These are phyloP conservation scores for Phascolomyces articulosus DNA, from an alignment of 371 early-diverging fungal genomes.

Conservation along the genomic window DNA sequence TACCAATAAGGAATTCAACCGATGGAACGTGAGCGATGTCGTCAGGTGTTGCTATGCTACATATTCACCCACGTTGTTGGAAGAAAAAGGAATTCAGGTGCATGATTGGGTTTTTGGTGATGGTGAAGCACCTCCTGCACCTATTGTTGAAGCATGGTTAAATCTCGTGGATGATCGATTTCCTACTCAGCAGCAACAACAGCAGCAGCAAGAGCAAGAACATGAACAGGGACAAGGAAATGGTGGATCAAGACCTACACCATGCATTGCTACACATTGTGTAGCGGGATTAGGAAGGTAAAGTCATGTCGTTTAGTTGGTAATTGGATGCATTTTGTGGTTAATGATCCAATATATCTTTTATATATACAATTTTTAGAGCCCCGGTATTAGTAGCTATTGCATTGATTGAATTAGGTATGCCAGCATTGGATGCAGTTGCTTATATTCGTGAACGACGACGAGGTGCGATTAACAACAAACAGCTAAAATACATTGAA, in stretches of 20 bases:
- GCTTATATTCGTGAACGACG: conserved; percentile 82
- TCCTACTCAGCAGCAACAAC: conserved; percentile 18
- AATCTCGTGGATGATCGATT: conserved; percentile 68
- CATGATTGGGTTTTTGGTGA: conserved; percentile 89
- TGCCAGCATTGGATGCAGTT: conserved; percentile 83
- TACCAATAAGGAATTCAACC: conserved; percentile 37
- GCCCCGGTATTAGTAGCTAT: conserved; percentile 82
- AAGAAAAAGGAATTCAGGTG: conserved; percentile 71
- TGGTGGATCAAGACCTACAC: conserved; percentile 7
- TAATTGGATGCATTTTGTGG: too few relatives aligned
- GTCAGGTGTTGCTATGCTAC: conserved; percentile 93
- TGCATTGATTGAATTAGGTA: conserved; percentile 85
- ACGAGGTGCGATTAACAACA: conserved; percentile 87
- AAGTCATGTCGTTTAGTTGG: not conserved
- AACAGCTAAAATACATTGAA: conserved; percentile 79
- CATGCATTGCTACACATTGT: conserved; percentile 83
- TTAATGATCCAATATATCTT: too few relatives aligned
- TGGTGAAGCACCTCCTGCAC: conserved; percentile 81
- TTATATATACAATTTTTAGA: too few relatives aligned
- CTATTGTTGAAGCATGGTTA: conserved; percentile 80
- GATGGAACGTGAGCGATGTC: conserved; percentile 80
- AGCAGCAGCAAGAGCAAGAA: conserved; percentile 15
- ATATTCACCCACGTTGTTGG: conserved; percentile 71
- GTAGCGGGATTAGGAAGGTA: conserved; percentile 87
- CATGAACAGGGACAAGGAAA: not conserved